phyloP scores from a whole-genome alignment of 257 asterid species.

The Rhazya stricta region DNA sequence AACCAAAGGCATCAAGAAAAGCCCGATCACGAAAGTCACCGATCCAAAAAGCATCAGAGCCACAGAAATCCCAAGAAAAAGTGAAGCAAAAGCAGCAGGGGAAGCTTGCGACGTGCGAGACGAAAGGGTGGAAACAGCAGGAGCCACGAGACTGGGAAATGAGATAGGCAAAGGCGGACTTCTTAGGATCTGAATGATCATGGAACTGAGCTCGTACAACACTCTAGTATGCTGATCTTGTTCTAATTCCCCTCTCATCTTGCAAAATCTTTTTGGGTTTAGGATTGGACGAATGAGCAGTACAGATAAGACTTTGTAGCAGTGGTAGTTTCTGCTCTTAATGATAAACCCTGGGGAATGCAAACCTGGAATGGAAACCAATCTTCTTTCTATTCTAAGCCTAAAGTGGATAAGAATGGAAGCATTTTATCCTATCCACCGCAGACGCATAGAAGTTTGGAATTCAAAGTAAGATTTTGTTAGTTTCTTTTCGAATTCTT shows the following conservation, averaged over 20 bases:
- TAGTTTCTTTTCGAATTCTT: not conserved
- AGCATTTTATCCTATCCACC: too few relatives aligned
- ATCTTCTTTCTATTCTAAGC: not conserved
- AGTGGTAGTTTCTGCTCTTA: not conserved
- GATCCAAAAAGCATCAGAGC: constrained; percentile 56
- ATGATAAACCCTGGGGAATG: not conserved
- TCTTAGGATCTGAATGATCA: constrained; percentile 39
- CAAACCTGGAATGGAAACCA: not conserved
- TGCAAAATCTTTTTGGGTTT: not conserved
- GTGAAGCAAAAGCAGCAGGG: constrained; percentile 47
- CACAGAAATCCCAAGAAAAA: constrained; percentile 47
- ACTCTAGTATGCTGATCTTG: constrained; percentile 34
- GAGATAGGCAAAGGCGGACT: constrained; percentile 31
- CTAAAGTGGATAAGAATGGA: constrained; percentile 1
- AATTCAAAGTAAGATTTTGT: not conserved
- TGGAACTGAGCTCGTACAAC: constrained; percentile 36
- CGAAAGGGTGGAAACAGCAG: constrained; percentile 18
- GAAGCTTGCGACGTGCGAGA: constrained; percentile 28
- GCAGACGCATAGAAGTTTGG: not conserved
- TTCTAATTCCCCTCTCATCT: not conserved
- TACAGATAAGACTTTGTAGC: not conserved
- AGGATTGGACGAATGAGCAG: not conserved
- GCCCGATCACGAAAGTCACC: constrained; percentile 44
- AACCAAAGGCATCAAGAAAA: constrained; percentile 52
- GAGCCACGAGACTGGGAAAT: constrained; percentile 15